Conservation (phyloP, 2,329 filamentous ascomycete species). For the Graphiopsis chlorocephala region DNA sequence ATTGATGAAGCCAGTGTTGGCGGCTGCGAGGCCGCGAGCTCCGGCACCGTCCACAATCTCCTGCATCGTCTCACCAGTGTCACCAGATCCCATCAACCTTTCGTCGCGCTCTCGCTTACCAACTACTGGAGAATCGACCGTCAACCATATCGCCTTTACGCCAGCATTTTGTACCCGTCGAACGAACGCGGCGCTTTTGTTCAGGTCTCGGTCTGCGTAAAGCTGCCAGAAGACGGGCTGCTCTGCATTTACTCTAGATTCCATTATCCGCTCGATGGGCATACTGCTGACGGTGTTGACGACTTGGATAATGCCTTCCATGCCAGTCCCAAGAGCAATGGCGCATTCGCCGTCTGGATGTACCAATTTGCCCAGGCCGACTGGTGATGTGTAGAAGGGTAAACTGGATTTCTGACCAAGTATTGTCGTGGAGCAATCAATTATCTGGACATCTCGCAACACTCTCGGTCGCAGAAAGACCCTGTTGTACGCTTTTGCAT, state of each 20-base stretch:
- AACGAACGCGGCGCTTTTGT: constrained; percentile 49
- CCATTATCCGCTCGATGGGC: constrained; percentile 30
- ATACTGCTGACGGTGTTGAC: constrained; percentile 31
- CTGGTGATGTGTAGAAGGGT: constrained; percentile 36
- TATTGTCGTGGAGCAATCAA: constrained; percentile 34
- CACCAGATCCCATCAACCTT: background rate
- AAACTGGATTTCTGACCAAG: constrained; percentile 30
- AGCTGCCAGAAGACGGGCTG: constrained; percentile 55
- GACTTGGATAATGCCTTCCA: constrained; percentile 28
- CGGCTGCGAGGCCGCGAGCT: constrained; percentile 42
- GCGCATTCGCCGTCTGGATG: constrained; percentile 35
- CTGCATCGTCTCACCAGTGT: background rate
- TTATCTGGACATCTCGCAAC: constrained; percentile 37
- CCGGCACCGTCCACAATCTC: background rate
- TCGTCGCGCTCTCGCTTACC: constrained; percentile 53
- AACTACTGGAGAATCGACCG: constrained; percentile 56
- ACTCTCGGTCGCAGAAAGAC: constrained; percentile 46
- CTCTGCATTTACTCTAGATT: constrained; percentile 23
- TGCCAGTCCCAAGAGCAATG: constrained; percentile 28
- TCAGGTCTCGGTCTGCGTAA: constrained; percentile 44
- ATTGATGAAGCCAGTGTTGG: constrained; percentile 57
- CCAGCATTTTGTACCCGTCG: constrained; percentile 46
- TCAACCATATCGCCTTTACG: constrained; percentile 56
- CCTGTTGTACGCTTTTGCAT: constrained; percentile 39
- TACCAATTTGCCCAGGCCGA: constrained; percentile 32